Percentiles rank a stretch among this genome's conserved stretches.
Evolutionary conservation across 805 yeast genomes (phyloP).

Genomic region (Teunomyces lycoperdinae): DNA sequence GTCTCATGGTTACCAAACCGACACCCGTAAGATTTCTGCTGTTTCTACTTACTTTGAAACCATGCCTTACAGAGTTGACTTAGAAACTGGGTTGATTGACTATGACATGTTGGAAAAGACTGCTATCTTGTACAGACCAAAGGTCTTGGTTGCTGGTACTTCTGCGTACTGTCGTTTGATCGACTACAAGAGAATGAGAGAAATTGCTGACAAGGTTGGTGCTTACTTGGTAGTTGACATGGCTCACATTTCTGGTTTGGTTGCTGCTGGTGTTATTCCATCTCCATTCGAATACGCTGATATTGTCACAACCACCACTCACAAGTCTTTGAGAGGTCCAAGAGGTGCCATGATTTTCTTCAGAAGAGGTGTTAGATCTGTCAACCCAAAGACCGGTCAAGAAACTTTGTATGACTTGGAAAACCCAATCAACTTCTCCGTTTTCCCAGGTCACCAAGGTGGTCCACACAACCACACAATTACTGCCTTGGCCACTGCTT

Average conservation of each 20-base stretch:
- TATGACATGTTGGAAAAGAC: conserved; percentile 82
- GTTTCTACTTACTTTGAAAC: conserved; percentile 94
- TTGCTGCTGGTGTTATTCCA: conserved; percentile 90
- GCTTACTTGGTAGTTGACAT: conserved; percentile 91
- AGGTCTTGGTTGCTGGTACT: conserved; percentile 93
- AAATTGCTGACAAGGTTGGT: conserved; percentile 88
- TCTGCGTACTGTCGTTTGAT: conserved; percentile 91
- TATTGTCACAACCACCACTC: conserved; percentile 96
- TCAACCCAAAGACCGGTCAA: conserved; percentile 76
- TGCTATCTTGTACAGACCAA: conserved; percentile 88
- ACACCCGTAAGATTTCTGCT: conserved; percentile 82
- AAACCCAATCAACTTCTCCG: conserved; percentile 89
- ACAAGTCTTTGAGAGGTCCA: conserved; percentile 97
- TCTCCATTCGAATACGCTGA: conserved; percentile 93
- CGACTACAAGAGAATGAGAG: conserved; percentile 86
- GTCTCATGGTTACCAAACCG: conserved; percentile 95
- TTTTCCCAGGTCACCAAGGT: conserved; percentile 99
- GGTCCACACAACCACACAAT: conserved; percentile 99
- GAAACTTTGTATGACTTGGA: conserved; percentile 85
- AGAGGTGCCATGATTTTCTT: conserved; percentile 98
- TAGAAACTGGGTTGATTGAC: conserved; percentile 86
- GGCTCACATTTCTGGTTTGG: conserved; percentile 97
- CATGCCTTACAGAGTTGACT: conserved; percentile 93
- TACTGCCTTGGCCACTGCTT: conserved; percentile 91
- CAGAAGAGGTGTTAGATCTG: conserved; percentile 88